A percentile compares a stretch with the other conserved stretches of the same genome.
phyloP scores from a whole-genome alignment of 371 early-diverging fungal genomes.

The Zopfochytrium polystomum region DNA sequence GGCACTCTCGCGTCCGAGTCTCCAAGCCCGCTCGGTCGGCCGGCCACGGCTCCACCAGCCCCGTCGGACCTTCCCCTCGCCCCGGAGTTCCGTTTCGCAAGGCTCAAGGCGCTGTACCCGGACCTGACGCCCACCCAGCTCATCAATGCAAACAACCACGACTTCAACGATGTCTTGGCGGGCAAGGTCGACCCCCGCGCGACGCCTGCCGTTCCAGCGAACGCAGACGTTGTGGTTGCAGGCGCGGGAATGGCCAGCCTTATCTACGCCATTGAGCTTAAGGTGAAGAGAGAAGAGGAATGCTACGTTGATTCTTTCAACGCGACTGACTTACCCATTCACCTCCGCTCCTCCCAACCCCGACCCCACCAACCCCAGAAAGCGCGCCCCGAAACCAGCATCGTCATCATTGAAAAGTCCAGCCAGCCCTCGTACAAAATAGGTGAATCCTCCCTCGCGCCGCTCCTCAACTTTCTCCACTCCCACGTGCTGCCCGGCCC shows the following conservation, averaged over 20 bases:
- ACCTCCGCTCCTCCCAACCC: background rate
- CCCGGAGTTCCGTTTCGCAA: conserved; percentile 5
- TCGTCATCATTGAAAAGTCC: conserved; percentile 12
- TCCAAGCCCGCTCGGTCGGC: too few relatives aligned
- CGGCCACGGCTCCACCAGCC: too few relatives aligned
- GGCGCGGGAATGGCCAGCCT: conserved; percentile 22
- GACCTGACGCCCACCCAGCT: conserved; percentile 16
- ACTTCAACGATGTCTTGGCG: background rate
- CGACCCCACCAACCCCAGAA: too few relatives aligned
- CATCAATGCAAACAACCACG: conserved; percentile 23
- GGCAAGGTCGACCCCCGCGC: conserved; percentile 2
- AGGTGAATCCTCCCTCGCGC: conserved; percentile 13
- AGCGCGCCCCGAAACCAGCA: background rate
- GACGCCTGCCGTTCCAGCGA: background rate
- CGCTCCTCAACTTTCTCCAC: conserved; percentile 3
- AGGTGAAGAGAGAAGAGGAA: background rate
- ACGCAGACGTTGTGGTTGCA: conserved; percentile 19
- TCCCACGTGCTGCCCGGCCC: conserved; percentile 6
- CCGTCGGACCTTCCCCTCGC: background rate
- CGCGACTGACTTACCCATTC: background rate
- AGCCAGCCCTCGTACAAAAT: conserved; percentile 14
- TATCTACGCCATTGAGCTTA: conserved; percentile 16
- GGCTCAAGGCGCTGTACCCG: background rate
- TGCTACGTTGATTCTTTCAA: background rate
- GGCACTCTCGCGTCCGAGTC: too few relatives aligned